Percentiles rank a stretch among this genome's conserved stretches.
These are phyloP conservation scores for Gossypium australe DNA, from an alignment of 345 rosid genomes.

Conservation along the genomic window DNA sequence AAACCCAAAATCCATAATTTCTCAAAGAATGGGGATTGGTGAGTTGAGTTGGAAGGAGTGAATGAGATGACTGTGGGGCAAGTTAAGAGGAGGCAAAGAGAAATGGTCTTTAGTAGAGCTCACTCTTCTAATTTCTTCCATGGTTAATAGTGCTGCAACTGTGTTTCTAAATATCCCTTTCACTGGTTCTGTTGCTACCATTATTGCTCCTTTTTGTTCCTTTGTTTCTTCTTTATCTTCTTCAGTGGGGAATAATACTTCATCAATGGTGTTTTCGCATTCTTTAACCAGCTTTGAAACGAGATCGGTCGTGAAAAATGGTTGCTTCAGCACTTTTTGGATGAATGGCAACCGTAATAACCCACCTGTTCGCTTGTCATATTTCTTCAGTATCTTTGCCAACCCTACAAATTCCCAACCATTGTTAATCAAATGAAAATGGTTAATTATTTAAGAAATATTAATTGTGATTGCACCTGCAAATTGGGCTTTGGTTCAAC, in stretches of 20 bases:
- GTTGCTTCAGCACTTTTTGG: conserved; percentile 60
- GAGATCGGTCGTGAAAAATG: conserved; percentile 71
- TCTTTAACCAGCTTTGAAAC: conserved; percentile 69
- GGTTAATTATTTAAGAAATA: too few relatives aligned
- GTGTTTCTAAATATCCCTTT: conserved; percentile 73
- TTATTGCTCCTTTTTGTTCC: conserved; percentile 22
- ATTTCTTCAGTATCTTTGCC: conserved; percentile 84
- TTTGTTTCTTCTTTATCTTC: conserved; percentile 20
- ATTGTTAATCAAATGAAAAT: too few relatives aligned
- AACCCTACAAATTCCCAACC: conserved; percentile 35
- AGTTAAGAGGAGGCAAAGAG: conserved; percentile 72
- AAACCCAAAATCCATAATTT: too few relatives aligned
- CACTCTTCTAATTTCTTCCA: conserved; percentile 74
- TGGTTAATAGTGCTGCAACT: conserved; percentile 59
- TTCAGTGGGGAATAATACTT: conserved; percentile 36
- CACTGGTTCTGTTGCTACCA: conserved; percentile 20
- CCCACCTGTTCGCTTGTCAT: conserved; percentile 70
- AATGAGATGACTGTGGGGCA: conserved; percentile 48
- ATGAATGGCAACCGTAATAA: conserved; percentile 56
- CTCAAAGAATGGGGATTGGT: conserved; percentile 49
- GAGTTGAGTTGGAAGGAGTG: conserved; percentile 40
- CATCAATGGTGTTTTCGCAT: conserved; percentile 56
- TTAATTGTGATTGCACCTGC: too few relatives aligned
- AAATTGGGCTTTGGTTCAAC: too few relatives aligned
- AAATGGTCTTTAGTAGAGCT: conserved; percentile 65